Base-by-base conservation (phyloP, 108 stramenopile species). In the Stephanodiscus triporus region DNA sequence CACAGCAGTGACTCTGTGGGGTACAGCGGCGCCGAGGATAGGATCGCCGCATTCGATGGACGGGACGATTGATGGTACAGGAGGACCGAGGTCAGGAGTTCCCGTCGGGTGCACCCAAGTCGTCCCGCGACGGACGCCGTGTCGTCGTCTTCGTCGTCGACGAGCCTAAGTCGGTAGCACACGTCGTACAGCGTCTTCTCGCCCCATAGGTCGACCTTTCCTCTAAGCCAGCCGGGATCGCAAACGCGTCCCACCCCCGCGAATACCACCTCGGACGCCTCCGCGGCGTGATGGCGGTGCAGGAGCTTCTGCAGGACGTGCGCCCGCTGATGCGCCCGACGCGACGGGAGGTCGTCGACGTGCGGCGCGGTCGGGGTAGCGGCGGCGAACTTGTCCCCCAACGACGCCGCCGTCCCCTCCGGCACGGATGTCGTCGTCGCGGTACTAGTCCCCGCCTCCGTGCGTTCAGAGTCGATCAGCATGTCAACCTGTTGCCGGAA, bases 1-100 rank as follows among this genome's bases (percentile, higher is more conserved):
- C 94, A 99, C 14, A 99, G 72, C n/a, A 96, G 57, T 8, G 65
- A 50, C 77, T 99, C 97, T 9, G 88, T 93, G 3, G 98, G 97
- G 67, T 92, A 97, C 29, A 99, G 70, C 17, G 98, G 96, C 34
- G 86, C 84, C 10, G 85, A 73, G 10, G 82, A 81, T 4, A 92
- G 77, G 38, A 88, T 60, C 6, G 87, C 70, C 32, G 86, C 70
- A 30, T 89, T 87, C 53, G 86, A 85, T n/a, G 85, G 80, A 43
- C 88, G 87, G 23, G 86, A 83, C 9, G 87, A 65, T 8, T 92
- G 77, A 66, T 91, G 84, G 36, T 95, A 80, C 19, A 84, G 56
- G 17, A 96, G 59, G 6, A 95, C 74, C 23, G 86, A 68, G 27
- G 84, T 48, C 48, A 88, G 63, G 36, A 91, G 89, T 19, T 77